Base-by-base conservation (phyloP, 148 eudicot genomes). In the Cornus suecica region DNA sequence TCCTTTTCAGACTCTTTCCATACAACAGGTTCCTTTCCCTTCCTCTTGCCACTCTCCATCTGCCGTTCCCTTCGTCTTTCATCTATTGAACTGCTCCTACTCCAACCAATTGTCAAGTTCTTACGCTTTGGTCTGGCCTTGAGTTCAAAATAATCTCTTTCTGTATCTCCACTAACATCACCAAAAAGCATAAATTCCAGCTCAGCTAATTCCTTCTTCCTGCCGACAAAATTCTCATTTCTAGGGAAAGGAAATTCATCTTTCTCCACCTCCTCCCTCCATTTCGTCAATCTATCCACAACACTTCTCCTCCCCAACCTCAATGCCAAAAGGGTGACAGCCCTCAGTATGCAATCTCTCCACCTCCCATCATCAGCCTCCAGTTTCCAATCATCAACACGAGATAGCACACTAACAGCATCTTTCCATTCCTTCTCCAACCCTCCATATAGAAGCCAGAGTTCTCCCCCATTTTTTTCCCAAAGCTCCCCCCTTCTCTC, bases 1-100 rank as follows among this genome's bases (percentile, higher is more conserved):
- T 91, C 99, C 81, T 86, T 93, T 70, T 93, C 97, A 1, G 94
- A 91, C 81, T 95, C 99, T 83, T 80, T 93, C 99, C 99, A 95
- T 24, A 84, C 73, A 25, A 91, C 81, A 1, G 92, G 93, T 72
- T 95, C 93, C 86, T 95, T 92, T 23, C 99, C 99, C 75, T 91
- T 88, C 27, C 79, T 78, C 75, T 80, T 86, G 68, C 82, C 83
- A 27, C 83, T 45, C 67, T 84, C 87, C 23, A 56, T 51, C 31
- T 69, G 69, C 18, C 74, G 58, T 18, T 77, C 93, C 76, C 79
- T 82, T 56, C 82, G 79, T 62, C 80, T 86, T 70, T 90, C 95
- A 77, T 81, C 84, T 5, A 85, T 54, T 60, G 97, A 89, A 80
- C 80, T 84, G 84, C 86, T 85, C 87, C 92, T 81, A 77, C 97